phyloP scores from a whole-genome alignment of 2,329 filamentous ascomycete genomes.

The Davidsoniella australis region DNA sequence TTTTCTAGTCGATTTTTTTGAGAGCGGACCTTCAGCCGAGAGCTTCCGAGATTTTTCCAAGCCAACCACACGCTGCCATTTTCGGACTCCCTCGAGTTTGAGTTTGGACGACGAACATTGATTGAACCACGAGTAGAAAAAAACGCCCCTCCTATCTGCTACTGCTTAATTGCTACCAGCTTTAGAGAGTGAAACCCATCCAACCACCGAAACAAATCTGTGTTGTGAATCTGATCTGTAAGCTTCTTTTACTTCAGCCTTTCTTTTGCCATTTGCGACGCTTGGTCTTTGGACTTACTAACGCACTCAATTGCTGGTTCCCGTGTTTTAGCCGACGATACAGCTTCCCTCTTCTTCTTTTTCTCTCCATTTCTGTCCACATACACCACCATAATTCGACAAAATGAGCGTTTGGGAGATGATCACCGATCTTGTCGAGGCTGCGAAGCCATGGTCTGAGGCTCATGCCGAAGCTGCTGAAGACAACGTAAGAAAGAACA shows the following conservation, averaged over 20 bases:
- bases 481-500: constrained; percentile 30
- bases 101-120: too few species aligned
- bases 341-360: neutral
- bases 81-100: neutral
- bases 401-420: constrained; percentile 52
- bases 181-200: neutral
- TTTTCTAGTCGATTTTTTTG: neutral
- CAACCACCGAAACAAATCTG: neutral
- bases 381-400: constrained; percentile 15
- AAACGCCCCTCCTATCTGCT: constrained; percentile 2
- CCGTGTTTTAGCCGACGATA: too few species aligned
- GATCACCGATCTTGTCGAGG: constrained; percentile 46
- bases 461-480: constrained; percentile 51
- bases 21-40: constrained; percentile 2
- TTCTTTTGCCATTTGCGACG: neutral
- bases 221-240: neutral
- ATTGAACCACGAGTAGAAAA: constrained; percentile 3
- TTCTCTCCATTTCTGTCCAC: constrained; percentile 1
- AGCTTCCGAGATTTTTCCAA: constrained; percentile 13
- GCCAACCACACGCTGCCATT: constrained; percentile 9
- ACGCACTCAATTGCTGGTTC: neutral
- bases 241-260: neutral
- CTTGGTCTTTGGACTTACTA: too few species aligned
- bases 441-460: constrained; percentile 46
- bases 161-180: too few species aligned